Evolutionary conservation across 495 filamentous ascomycete species (phyloP).

Genomic region (Xylaria longipes): DNA sequence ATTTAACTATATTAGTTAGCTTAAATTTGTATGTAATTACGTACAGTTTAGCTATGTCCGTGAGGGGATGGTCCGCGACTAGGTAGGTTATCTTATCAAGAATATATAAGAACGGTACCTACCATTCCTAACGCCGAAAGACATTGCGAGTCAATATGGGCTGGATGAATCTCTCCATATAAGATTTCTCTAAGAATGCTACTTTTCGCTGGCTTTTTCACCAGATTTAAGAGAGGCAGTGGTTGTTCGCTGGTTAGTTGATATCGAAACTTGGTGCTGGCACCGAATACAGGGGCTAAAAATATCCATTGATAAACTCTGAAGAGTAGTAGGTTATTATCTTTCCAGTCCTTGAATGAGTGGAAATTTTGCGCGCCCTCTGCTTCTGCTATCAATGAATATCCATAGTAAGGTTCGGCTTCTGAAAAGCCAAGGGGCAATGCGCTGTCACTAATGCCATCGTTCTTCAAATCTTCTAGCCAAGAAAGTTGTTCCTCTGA

Average conservation of each 20-base stretch:
- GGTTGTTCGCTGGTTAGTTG: not conserved
- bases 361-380: not conserved
- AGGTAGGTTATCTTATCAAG: not conserved
- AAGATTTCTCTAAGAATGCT: not conserved
- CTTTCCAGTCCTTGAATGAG: not conserved
- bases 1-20: no score
- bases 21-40: no score
- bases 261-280: not conserved
- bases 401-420: not conserved
- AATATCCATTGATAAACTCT: not conserved
- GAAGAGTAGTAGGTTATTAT: not conserved
- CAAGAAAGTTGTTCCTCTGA: not conserved
- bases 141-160: not conserved
- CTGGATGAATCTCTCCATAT: not conserved
- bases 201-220: not conserved
- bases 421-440: not conserved
- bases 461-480: not conserved
- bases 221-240: not conserved
- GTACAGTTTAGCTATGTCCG: no score
- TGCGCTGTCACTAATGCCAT: not conserved
- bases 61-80: no score
- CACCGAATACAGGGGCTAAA: not conserved
- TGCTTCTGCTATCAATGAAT: not conserved
- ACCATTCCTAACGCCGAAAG: not conserved
- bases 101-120: not conserved